phyloP scores from a whole-genome alignment of 148 eudicot species.

The Vaccinium darrowii region DNA sequence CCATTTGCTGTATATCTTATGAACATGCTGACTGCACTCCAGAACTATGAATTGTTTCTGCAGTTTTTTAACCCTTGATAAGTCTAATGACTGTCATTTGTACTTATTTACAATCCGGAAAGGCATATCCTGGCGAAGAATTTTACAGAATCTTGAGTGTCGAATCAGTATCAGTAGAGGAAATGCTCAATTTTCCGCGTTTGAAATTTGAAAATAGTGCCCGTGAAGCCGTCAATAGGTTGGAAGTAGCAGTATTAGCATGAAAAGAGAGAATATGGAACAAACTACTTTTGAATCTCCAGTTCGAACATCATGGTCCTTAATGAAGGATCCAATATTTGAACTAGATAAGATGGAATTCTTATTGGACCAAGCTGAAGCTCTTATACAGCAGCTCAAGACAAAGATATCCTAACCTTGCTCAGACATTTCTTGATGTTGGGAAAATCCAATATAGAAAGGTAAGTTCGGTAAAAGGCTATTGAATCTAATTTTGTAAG shows the following conservation, averaged over 20 bases:
- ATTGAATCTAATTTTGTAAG: neutral
- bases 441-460: conserved; percentile 74
- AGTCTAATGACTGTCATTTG: neutral
- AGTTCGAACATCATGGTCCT: too few species aligned
- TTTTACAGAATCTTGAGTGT: conserved; percentile 53
- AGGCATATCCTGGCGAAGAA: conserved; percentile 73
- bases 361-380: too few species aligned
- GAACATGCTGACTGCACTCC: neutral
- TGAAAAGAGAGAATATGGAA: too few species aligned
- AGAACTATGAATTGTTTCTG: neutral
- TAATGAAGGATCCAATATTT: too few species aligned
- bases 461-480: conserved; percentile 41
- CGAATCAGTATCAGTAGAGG: conserved; percentile 51
- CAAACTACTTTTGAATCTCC: too few species aligned
- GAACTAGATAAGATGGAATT: too few species aligned
- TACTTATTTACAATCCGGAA: conserved; percentile 60
- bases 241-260: too few species aligned
- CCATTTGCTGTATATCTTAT: neutral
- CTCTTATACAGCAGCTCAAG: conserved; percentile 60
- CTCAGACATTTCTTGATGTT: conserved; percentile 80
- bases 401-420: conserved; percentile 71
- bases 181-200: conserved; percentile 51
- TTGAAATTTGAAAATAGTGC: conserved; percentile 69
- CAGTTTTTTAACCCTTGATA: neutral
- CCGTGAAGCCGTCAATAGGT: too few species aligned